Conservation (phyloP, 2,329 filamentous ascomycete species). For the Colletotrichum lentis region DNA sequence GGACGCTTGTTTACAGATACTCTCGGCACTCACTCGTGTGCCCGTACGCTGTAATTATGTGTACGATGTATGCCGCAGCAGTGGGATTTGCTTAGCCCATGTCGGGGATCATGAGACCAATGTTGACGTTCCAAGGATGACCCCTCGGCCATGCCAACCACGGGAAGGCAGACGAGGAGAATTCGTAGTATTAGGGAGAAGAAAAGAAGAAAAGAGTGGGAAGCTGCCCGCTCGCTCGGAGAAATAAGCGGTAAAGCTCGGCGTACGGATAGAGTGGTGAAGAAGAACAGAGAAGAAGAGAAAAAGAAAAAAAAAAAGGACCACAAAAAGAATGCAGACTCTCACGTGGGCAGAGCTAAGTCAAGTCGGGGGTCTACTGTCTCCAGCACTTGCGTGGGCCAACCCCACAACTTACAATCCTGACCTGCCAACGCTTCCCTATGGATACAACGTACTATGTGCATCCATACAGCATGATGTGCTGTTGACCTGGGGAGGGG, state of each 20-base stretch:
- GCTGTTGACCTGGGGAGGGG: neutral
- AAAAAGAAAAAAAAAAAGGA: too few relatives aligned
- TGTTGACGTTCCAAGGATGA: neutral
- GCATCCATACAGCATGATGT: neutral
- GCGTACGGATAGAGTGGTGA: neutral
- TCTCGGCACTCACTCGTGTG: neutral
- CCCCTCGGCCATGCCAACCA: neutral
- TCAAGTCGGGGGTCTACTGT: neutral
- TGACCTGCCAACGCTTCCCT: slow-evolving; percentile 13
- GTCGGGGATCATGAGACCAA: slow-evolving; percentile 3
- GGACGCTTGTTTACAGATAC: slow-evolving; percentile 2
- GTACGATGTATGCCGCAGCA: too few relatives aligned
- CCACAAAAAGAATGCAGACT: neutral
- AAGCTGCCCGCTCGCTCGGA: neutral
- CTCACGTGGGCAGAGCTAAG: neutral
- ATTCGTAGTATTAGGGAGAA: too few relatives aligned
- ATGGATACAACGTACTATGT: neutral
- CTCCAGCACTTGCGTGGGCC: slow-evolving; percentile 3
- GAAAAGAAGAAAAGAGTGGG: neutral
- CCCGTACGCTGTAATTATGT: too few relatives aligned
- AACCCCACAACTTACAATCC: slow-evolving; percentile 29
- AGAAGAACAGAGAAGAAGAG: too few relatives aligned
- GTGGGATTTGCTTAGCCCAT: neutral
- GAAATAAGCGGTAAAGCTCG: neutral
- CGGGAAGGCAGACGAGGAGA: neutral